These are phyloP conservation scores for Vigna angularis DNA, from an alignment of 306 rosid genomes.

Conservation along the genomic window DNA sequence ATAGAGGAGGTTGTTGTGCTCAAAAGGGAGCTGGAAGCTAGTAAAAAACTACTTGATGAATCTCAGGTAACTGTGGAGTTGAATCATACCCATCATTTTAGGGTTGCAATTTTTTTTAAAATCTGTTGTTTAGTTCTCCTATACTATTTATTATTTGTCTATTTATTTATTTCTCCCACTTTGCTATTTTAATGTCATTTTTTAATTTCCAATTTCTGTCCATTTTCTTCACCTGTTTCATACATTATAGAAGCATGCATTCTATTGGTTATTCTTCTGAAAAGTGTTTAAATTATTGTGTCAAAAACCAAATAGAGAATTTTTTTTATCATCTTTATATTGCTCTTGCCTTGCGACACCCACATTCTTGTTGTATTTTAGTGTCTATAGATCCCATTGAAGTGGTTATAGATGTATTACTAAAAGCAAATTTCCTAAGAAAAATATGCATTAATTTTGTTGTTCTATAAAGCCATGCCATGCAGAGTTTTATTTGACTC, in stretches of 20 bases:
- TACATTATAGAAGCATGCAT: constrained; percentile 5
- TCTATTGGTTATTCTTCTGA: constrained; percentile 19
- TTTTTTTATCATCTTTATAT: constrained; percentile 9
- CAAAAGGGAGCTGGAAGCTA: constrained; percentile 80
- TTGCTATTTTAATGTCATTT: constrained; percentile 20
- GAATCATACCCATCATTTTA: constrained; percentile 18
- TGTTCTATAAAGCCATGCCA: background rate
- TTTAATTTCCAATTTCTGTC: background rate
- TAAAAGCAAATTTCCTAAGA: background rate
- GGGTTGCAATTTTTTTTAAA: constrained; percentile 24
- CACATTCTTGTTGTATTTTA: constrained; percentile 4
- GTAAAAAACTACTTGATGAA: constrained; percentile 85
- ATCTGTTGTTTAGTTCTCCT: constrained; percentile 3
- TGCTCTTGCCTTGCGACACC: background rate
- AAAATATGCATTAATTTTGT: background rate
- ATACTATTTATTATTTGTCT: background rate
- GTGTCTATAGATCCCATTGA: constrained; percentile 18
- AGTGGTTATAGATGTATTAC: background rate
- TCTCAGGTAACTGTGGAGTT: constrained; percentile 76
- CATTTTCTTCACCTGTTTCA: background rate
- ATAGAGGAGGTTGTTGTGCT: constrained; percentile 76
- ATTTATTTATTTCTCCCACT: background rate
- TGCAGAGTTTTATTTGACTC: constrained; percentile 17
- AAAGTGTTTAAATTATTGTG: constrained; percentile 30
- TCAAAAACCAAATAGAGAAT: background rate